phyloP scores from a whole-genome alignment of 2,329 filamentous ascomycete genomes.

The Aureobasidium leucospermi region DNA sequence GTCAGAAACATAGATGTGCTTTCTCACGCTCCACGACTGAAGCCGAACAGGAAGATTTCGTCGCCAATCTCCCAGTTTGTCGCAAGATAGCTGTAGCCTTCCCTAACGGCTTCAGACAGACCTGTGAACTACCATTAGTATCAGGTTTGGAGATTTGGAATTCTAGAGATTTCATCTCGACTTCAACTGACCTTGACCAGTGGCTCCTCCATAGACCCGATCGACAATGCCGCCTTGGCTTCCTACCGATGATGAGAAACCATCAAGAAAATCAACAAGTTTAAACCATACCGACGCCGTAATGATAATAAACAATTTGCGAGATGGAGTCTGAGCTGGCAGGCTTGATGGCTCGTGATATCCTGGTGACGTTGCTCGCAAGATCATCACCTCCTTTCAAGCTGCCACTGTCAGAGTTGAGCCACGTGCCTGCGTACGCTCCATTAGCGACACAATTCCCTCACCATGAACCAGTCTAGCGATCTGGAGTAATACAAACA shows the following conservation, averaged over 20 bases:
- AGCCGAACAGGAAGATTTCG: conserved; percentile 44
- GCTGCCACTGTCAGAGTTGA: conserved; percentile 41
- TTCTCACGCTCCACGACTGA: conserved; percentile 39
- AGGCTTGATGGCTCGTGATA: conserved; percentile 43
- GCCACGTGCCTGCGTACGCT: conserved; percentile 34
- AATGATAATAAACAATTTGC: conserved; percentile 46
- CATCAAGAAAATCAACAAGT: conserved; percentile 20
- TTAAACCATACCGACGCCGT: conserved; percentile 35
- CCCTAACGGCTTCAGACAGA: conserved; percentile 40
- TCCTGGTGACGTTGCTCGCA: conserved; percentile 44
- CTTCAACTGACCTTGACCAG: conserved; percentile 27
- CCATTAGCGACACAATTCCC: neutral
- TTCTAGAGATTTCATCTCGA: neutral
- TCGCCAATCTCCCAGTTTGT: conserved; percentile 48
- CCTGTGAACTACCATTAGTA: conserved; percentile 21
- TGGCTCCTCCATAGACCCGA: conserved; percentile 33
- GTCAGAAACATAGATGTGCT: neutral
- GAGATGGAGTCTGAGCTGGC: conserved; percentile 41
- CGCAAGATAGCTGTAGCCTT: conserved; percentile 45
- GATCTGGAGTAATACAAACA: too few species aligned
- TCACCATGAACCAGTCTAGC: neutral
- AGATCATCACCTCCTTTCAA: conserved; percentile 37
- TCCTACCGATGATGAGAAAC: neutral
- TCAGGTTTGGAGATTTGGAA: neutral
- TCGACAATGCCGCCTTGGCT: conserved; percentile 33